phyloP scores from a whole-genome alignment of 164 flowering plant species.

The Brasenia schreberi region DNA sequence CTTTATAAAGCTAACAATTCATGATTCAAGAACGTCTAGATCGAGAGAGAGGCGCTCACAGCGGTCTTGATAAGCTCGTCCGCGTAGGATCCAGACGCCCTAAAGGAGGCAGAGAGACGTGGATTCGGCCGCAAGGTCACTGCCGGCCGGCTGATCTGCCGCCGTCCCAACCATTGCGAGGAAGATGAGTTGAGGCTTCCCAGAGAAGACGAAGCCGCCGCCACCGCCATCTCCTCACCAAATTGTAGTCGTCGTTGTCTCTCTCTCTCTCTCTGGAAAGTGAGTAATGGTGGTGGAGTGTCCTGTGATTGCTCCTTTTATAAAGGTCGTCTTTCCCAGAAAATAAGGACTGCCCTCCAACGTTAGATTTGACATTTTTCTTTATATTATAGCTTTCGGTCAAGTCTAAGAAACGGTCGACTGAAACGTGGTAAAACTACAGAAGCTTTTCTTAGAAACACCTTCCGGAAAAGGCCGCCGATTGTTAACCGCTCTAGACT shows the following conservation, averaged over 20 bases:
- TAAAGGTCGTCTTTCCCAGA: not conserved
- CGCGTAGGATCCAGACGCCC: constrained; percentile 20
- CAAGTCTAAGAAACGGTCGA: too few relatives aligned
- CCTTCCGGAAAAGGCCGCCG: too few relatives aligned
- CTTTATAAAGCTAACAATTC: too few relatives aligned
- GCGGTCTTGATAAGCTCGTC: constrained; percentile 39
- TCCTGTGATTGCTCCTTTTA: not conserved
- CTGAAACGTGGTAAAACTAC: too few relatives aligned
- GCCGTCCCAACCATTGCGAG: constrained; percentile 61
- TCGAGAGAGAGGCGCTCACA: constrained; percentile 12
- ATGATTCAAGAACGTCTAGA: too few relatives aligned
- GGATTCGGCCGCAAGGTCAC: constrained; percentile 25
- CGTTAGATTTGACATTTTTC: not conserved
- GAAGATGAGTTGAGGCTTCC: constrained; percentile 43
- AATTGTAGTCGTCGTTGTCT: not conserved
- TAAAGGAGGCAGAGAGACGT: constrained; percentile 15
- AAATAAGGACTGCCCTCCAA: not conserved
- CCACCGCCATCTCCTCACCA: not conserved
- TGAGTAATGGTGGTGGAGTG: not conserved
- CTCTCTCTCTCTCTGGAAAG: not conserved
- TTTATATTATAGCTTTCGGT: too few relatives aligned
- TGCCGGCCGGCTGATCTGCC: constrained; percentile 33
- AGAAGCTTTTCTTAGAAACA: too few relatives aligned
- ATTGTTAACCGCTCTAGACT: too few relatives aligned
- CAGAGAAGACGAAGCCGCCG: constrained; percentile 38